phyloP scores from a whole-genome alignment of 2,329 filamentous ascomycete genomes.

The Neopestalotiopsis sp. region DNA sequence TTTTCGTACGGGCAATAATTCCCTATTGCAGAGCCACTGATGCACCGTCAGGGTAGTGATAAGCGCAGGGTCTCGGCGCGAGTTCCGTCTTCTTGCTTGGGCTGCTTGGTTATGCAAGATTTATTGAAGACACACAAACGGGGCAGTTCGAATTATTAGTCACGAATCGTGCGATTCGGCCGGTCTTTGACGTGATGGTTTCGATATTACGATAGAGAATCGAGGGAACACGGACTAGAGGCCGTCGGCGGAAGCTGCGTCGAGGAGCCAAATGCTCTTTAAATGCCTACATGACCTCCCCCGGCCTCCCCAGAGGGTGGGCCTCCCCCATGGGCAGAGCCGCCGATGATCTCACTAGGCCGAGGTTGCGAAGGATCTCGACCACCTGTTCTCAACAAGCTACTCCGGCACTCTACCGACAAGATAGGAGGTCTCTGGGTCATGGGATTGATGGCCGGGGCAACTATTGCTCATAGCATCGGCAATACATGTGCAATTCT shows the following conservation, averaged over 20 bases:
- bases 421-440: not conserved
- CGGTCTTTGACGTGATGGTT: conserved; percentile 6
- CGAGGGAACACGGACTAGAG: conserved; percentile 3
- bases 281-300: conserved; percentile 12
- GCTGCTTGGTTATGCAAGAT: not conserved
- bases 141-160: not conserved
- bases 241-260: conserved; percentile 9
- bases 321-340: conserved; percentile 7
- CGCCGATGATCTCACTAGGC: conserved; percentile 16
- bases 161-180: not conserved
- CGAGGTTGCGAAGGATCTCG: conserved; percentile 11
- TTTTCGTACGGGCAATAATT: not conserved
- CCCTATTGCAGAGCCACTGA: not conserved
- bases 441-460: not conserved
- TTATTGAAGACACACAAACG: not conserved
- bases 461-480: not conserved
- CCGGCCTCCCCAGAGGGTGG: conserved; percentile 11
- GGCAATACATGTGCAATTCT: not conserved
- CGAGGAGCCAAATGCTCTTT: conserved; percentile 6
- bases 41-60: not conserved
- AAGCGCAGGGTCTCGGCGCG: not conserved
- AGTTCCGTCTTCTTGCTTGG: not conserved
- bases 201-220: conserved; percentile 1
- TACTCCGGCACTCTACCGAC: not conserved
- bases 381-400: not conserved